These are phyloP conservation scores for thale cress (Arabidopsis thaliana) DNA, from an alignment of 345 rosid species.

Conservation along the genomic window DNA sequence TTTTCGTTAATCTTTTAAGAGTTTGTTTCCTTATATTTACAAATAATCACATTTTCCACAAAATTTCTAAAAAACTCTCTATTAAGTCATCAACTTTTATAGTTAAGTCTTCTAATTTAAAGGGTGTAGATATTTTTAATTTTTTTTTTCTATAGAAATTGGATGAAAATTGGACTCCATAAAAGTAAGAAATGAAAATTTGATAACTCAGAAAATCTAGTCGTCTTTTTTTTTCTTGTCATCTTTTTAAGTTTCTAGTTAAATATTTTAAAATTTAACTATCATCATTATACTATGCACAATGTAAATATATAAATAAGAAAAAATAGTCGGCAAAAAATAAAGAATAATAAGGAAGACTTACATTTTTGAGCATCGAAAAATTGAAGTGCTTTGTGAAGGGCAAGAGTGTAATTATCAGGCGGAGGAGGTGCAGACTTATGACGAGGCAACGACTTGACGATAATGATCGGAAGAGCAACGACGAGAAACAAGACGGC, in stretches of 20 bases:
- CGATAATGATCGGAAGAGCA: conserved; percentile 71
- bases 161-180: neutral
- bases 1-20: conserved; percentile 12
- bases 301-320: neutral
- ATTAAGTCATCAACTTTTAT: neutral
- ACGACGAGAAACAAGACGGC: conserved; percentile 57
- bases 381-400: conserved; percentile 79
- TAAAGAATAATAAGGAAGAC: conserved; percentile 22
- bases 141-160: neutral
- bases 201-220: neutral
- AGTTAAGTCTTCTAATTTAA: neutral
- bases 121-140: neutral
- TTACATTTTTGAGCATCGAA: conserved; percentile 93
- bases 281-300: neutral
- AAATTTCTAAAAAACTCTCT: neutral
- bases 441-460: conserved; percentile 63
- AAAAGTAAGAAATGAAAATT: neutral
- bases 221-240: neutral
- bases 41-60: conserved; percentile 3
- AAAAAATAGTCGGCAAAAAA: neutral
- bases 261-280: neutral
- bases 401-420: conserved; percentile 76
- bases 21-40: neutral
- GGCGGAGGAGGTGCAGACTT: conserved; percentile 59
- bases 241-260: conserved; percentile 11